Evolutionary conservation across 257 asterid genomes (phyloP).

Genomic region (Solanum peruvianum): DNA sequence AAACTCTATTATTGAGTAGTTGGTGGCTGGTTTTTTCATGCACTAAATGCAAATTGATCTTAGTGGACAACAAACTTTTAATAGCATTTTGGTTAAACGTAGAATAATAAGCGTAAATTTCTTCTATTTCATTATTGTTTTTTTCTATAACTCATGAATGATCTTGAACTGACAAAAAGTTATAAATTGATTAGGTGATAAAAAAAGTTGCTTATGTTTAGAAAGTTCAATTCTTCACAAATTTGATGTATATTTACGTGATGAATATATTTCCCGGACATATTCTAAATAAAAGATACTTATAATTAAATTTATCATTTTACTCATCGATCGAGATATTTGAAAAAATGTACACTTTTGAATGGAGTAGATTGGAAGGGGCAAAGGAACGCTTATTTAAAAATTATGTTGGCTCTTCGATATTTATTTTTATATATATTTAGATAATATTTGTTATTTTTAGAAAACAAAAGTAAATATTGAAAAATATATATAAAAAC

Average conservation of each 20-base stretch:
- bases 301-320: background rate
- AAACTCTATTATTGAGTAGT: background rate
- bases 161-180: background rate
- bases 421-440: background rate
- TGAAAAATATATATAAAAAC: background rate
- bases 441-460: background rate
- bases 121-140: background rate
- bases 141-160: background rate
- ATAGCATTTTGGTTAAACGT: background rate
- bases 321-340: accelerated
- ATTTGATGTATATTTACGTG: background rate
- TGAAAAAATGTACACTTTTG: background rate
- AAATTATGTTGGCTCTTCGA: background rate
- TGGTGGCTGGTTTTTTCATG: background rate
- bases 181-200: background rate
- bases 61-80: background rate
- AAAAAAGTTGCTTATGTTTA: background rate
- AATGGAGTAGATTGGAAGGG: background rate
- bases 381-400: background rate
- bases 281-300: background rate
- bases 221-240: background rate
- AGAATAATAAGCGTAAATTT: background rate
- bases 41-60: background rate
- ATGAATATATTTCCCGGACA: background rate
- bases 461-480: background rate